Base-by-base conservation (phyloP, 2,329 filamentous ascomycete species). In the Aphanoascus verrucosus region DNA sequence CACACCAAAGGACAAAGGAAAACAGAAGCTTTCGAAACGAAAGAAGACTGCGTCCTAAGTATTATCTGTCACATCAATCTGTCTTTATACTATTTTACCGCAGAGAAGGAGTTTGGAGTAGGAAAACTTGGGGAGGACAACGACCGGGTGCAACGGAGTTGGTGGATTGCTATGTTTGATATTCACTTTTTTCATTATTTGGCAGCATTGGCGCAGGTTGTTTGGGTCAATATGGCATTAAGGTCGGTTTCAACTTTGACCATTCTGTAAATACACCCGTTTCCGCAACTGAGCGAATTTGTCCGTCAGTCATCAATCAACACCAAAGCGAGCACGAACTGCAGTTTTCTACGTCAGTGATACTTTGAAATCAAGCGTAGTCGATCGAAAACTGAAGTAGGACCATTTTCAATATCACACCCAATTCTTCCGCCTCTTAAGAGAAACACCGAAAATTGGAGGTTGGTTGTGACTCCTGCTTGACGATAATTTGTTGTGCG, bases 71-170 rank as follows among this genome's bases (percentile, higher is more conserved):
- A 15, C n/a, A 20, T 28, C 11, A 9, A 14, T 15, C 15, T 37
- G 28, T 52, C n/a, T n/a, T 44, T 17, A 44, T 51, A 9, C 3
- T 31, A 42, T 50, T n/a, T 49, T 49, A 31, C 45, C 8, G 34
- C 6, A 15, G n/a, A 50, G 17, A 32, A 20, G 49, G 44, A 48
- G 20, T 34, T 53, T 49, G 34, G 51, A 46, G 42, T n/a, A 40
- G 5, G 19, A 5, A 23, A 32, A 20, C 11, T 35, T 45, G 49
- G 5, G 38, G 46, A 5, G 20, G 15, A 14, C 2, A 59, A 28
- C 23, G 3, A 28, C 23, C 7, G 23, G 23, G 23, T 7, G 23
- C 23, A 65, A 56, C 66, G 58, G 40, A 61, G 63, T 15, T 53
- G 15, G 15, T 11, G 12, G 12, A 40, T n/a, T 17, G 15, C 12